phyloP scores from a whole-genome alignment of 371 early-diverging fungal genomes.

The Haplosporangium sp. region DNA sequence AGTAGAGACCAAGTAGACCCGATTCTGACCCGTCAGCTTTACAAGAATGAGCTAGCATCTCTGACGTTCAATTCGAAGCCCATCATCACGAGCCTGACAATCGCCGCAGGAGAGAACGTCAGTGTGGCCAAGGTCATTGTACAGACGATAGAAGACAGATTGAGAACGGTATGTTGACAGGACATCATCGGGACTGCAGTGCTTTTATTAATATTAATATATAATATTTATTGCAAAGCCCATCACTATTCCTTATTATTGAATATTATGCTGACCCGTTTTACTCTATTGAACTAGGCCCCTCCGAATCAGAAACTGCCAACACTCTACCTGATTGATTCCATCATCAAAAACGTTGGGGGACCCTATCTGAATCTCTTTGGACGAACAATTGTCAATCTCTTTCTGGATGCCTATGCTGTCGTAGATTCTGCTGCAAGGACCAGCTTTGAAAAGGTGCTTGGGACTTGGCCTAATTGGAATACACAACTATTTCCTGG shows the following conservation, averaged over 20 bases:
- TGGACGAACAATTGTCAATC: constrained; percentile 71
- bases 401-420: constrained; percentile 81
- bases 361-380: constrained; percentile 78
- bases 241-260: constrained; percentile 1
- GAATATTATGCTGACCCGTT: background rate
- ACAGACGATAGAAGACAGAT: constrained; percentile 83
- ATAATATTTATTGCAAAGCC: no score
- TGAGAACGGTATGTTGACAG: constrained; percentile 70
- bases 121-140: constrained; percentile 77
- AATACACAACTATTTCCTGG: constrained; percentile 71
- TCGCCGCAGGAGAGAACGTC: constrained; percentile 82
- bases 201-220: no score
- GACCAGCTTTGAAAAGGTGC: constrained; percentile 76
- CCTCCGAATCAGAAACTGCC: constrained; percentile 85
- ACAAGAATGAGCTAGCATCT: constrained; percentile 39
- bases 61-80: constrained; percentile 93
- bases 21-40: constrained; percentile 19
- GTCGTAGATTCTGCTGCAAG: constrained; percentile 70
- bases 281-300: constrained; percentile 61
- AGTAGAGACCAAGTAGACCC: constrained; percentile 49
- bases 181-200: no score
- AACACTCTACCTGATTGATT: constrained; percentile 90
- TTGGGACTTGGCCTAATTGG: constrained; percentile 86
- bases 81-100: constrained; percentile 90
- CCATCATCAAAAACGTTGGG: constrained; percentile 93